Base-by-base conservation (phyloP, 345 rosid species). In the Hypericum androsaemum region DNA sequence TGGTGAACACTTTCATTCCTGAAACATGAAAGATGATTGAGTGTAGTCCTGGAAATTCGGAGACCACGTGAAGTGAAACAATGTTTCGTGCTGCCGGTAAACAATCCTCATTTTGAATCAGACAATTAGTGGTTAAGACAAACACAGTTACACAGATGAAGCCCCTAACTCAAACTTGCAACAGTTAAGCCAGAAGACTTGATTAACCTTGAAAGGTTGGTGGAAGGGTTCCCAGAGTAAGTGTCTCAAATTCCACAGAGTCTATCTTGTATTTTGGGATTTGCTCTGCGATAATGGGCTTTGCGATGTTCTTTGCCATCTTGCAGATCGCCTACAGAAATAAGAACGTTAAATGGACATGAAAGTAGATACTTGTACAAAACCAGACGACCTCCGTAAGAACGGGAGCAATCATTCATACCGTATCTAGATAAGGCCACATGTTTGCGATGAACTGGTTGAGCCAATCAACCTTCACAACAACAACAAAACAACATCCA, bases 361-460 rank as follows among this genome's bases (percentile, higher is more conserved):
- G 15, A 38, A 37, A 2, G 12, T 15, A 22, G 37, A 53, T 17
- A 35, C 7, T 8, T 11, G 2, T 43, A 22, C 5, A 5, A 47
- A n/a, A 22, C 11, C 12, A 11, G 38, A 43, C 15, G 41, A 43
- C 17, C 40, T 17, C 12, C 28, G 28, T 6, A 16, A 54, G 5
- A 0, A 51, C 35, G 6, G 28, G 15, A 1, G 7, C 12, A 44
- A 14, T 47, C 39, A 11, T 6, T 37, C 39, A 52, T 44, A 69
- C 80, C 80, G 70, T 72, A 14, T 80, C 72, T 7, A 80, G 67
- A 59, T 48, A 67, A 39, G 80, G 78, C 76, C 80, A 80, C 74
- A 74, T 52, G 10, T 67, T 53, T 0, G 53, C 54, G 13, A 68
- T 3, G 50, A 67, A 72, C 41, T 58, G 68, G 60, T 77, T 80